These are phyloP conservation scores for Cercospora nicotianae DNA, from an alignment of 2,329 filamentous ascomycete genomes.

Conservation along the genomic window DNA sequence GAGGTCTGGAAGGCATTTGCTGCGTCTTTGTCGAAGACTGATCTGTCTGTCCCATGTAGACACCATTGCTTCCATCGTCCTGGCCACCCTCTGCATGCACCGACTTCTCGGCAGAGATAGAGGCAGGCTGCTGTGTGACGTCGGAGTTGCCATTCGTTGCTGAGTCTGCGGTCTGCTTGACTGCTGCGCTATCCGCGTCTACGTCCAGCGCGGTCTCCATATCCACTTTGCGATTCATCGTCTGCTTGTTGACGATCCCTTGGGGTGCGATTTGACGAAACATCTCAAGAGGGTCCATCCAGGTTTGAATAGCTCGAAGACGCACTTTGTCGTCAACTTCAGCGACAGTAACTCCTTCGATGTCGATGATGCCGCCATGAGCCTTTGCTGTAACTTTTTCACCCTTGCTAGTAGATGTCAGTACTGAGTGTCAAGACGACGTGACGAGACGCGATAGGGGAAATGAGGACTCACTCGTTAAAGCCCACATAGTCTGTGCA, in stretches of 20 bases:
- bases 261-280: constrained; percentile 62
- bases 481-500: constrained; percentile 62
- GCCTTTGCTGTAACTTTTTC: constrained; percentile 64
- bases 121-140: not conserved
- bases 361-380: constrained; percentile 62
- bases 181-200: not conserved
- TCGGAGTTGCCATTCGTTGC: not conserved
- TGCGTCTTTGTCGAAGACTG: not conserved
- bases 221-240: constrained; percentile 40
- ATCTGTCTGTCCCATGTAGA: not conserved
- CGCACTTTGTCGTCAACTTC: constrained; percentile 61
- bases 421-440: not conserved
- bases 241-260: constrained; percentile 50
- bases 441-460: constrained; percentile 14
- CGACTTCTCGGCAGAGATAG: not conserved
- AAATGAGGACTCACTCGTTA: constrained; percentile 55
- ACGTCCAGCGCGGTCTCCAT: constrained; percentile 26
- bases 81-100: not conserved
- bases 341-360: constrained; percentile 63
- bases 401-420: constrained; percentile 52
- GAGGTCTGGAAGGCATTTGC: not conserved
- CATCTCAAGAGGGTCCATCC: constrained; percentile 67
- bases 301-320: constrained; percentile 61
- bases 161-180: not conserved
- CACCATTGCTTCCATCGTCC: constrained; percentile 7